Conservation (phyloP, 2,329 filamentous ascomycete species). For the Trichophyton schoenleinii region DNA sequence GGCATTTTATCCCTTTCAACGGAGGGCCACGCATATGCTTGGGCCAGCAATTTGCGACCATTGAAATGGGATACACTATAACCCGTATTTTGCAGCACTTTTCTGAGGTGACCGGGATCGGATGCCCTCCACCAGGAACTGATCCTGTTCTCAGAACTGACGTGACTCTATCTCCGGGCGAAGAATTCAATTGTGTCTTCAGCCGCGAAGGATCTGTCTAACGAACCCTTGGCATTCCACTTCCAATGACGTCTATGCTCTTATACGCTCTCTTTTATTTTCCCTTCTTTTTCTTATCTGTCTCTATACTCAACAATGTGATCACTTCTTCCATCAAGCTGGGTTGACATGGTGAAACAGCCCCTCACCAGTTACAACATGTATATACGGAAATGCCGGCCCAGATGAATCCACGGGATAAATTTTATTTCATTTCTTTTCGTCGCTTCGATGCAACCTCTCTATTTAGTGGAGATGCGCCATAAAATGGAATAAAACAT, state of each 20-base stretch:
- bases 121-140: constrained; percentile 20
- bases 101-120: constrained; percentile 25
- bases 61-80: constrained; percentile 44
- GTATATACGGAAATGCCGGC: background rate
- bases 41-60: constrained; percentile 48
- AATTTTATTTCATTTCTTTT: background rate
- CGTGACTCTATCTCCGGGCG: constrained; percentile 28
- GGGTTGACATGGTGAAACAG: background rate
- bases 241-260: background rate
- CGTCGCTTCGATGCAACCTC: background rate
- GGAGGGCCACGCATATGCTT: constrained; percentile 44
- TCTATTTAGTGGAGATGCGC: background rate
- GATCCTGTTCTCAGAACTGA: constrained; percentile 28
- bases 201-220: background rate
- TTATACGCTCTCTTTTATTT: background rate
- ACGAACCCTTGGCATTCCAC: background rate
- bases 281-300: background rate
- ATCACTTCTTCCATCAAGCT: background rate
- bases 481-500: background rate
- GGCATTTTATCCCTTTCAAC: constrained; percentile 45
- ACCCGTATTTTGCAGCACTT: constrained; percentile 33
- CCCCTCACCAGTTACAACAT: background rate
- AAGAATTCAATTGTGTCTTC: constrained; percentile 30
- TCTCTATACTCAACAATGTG: background rate
- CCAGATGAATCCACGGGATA: background rate